Evolutionary conservation across 352 stramenopile genomes (phyloP).

Genomic region (Phytopythium delawarense): DNA sequence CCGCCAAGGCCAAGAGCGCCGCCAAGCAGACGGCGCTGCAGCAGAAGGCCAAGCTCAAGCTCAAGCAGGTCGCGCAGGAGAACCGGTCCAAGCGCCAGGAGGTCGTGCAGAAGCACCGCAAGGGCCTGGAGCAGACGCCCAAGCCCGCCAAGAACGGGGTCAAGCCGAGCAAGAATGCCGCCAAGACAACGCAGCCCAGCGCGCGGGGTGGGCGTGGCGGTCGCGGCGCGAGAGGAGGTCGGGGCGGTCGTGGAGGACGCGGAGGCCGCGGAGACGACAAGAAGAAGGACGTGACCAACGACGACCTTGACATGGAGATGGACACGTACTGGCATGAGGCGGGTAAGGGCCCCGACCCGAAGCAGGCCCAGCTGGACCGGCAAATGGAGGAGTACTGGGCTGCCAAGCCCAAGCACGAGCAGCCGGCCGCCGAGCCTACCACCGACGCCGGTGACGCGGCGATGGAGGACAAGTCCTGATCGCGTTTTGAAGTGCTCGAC

Average conservation of each 20-base stretch:
- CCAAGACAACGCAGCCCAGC: constrained; percentile 22
- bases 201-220: constrained; percentile 18
- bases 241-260: constrained; percentile 15
- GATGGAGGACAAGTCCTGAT: constrained; percentile 18
- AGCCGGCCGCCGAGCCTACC: constrained; percentile 13
- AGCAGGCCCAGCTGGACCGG: constrained; percentile 71
- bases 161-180: constrained; percentile 28
- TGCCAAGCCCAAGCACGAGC: constrained; percentile 55
- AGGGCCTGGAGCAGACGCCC: constrained; percentile 49
- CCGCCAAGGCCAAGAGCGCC: constrained; percentile 5
- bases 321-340: constrained; percentile 86
- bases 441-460: constrained; percentile 18
- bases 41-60: constrained; percentile 34
- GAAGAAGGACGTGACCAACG: constrained; percentile 50
- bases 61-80: constrained; percentile 50
- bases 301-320: constrained; percentile 88
- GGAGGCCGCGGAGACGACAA: constrained; percentile 24
- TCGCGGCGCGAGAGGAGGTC: constrained; percentile 18
- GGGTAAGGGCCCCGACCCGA: constrained; percentile 85
- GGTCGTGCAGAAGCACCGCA: constrained; percentile 66
- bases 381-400: constrained; percentile 91
- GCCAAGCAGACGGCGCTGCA: constrained; percentile 21
- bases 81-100: constrained; percentile 76
- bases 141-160: constrained; percentile 18
- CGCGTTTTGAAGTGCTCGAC: neutral